These are phyloP conservation scores for Calycina herbarum DNA, from an alignment of 2,329 filamentous ascomycete genomes.

Conservation along the genomic window DNA sequence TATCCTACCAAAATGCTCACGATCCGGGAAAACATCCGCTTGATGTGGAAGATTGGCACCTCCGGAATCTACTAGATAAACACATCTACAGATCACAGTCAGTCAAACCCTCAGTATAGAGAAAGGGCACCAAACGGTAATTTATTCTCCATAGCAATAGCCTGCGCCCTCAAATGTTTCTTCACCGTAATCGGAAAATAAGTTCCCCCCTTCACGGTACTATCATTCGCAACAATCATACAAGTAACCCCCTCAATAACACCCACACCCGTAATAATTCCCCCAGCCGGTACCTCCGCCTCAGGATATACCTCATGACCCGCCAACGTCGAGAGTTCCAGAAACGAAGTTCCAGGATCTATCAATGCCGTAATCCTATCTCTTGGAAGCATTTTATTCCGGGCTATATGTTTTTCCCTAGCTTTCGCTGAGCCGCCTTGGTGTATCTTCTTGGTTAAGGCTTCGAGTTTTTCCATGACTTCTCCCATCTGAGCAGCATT, in stretches of 20 bases:
- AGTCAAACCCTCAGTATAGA: neutral
- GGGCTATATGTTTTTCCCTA: conserved; percentile 78
- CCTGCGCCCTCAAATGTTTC: conserved; percentile 92
- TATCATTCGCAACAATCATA: conserved; percentile 93
- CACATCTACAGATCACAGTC: conserved; percentile 55
- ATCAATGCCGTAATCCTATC: conserved; percentile 85
- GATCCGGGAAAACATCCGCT: conserved; percentile 92
- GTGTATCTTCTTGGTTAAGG: conserved; percentile 69
- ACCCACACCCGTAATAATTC: conserved; percentile 90
- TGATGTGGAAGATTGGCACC: conserved; percentile 95
- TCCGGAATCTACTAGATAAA: conserved; percentile 95
- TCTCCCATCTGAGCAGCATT: conserved; percentile 78
- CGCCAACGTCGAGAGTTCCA: conserved; percentile 92
- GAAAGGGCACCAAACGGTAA: conserved; percentile 54
- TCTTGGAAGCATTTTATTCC: conserved; percentile 92
- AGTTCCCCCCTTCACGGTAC: conserved; percentile 94
- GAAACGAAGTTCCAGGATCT: conserved; percentile 84
- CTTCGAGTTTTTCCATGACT: conserved; percentile 66
- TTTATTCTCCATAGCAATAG: conserved; percentile 85
- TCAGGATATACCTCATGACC: conserved; percentile 83
- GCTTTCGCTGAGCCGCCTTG: conserved; percentile 80
- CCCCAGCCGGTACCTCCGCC: conserved; percentile 84
- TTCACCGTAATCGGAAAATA: conserved; percentile 98
- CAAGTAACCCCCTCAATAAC: conserved; percentile 88
- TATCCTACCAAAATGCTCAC: conserved; percentile 90